phyloP scores from a whole-genome alignment of 164 flowering plant genomes.

The Buxus sempervirens region DNA sequence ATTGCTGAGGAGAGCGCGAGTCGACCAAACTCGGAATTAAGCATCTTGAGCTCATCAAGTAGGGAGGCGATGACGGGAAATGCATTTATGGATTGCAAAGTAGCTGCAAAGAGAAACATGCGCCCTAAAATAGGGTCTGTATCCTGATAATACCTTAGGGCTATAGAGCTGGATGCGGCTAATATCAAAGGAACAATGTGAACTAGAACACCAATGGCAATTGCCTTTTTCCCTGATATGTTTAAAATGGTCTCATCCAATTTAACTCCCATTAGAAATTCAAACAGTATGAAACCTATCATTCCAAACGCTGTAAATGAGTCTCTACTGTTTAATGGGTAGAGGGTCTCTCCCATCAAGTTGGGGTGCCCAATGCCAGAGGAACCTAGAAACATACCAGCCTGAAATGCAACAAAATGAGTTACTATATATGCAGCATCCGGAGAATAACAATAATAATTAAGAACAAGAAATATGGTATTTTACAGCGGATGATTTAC shows the following conservation, averaged over 20 bases:
- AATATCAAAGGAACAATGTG: background rate
- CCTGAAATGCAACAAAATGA: too few relatives aligned
- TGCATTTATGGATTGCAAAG: background rate
- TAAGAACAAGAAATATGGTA: too few relatives aligned
- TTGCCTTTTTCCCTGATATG: background rate
- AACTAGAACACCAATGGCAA: background rate
- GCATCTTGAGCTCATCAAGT: background rate
- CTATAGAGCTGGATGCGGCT: background rate
- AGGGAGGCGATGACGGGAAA: background rate
- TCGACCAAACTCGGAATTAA: background rate
- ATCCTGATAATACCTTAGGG: background rate
- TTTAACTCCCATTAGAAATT: background rate
- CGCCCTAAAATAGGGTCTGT: background rate
- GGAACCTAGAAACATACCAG: background rate
- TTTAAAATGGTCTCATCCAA: background rate
- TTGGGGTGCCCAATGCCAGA: background rate
- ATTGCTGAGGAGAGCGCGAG: background rate
- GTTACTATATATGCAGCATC: too few relatives aligned
- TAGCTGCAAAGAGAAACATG: background rate
- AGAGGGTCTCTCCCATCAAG: background rate
- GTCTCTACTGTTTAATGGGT: background rate
- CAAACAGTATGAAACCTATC: background rate
- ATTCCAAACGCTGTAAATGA: background rate
- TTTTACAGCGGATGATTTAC: too few relatives aligned
- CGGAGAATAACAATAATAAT: too few relatives aligned